A percentile compares a stretch with the other conserved stretches of the same genome.
Conservation (phyloP, 1,284 basidiomycete species). For the Trichosporon inkin region DNA sequence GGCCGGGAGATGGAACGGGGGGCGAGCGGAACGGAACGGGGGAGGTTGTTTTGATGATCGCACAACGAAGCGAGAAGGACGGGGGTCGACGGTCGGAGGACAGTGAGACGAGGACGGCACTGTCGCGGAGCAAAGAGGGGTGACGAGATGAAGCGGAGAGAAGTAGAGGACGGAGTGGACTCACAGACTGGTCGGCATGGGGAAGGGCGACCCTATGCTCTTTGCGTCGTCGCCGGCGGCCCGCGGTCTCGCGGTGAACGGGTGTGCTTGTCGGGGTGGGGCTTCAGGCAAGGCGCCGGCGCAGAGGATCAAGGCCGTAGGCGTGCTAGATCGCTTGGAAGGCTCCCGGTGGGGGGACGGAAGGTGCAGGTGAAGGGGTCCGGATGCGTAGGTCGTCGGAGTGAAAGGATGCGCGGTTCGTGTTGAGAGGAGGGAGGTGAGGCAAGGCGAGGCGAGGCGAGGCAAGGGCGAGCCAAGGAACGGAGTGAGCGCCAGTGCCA, state of each 20-base stretch:
- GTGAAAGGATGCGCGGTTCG: constrained; percentile 10
- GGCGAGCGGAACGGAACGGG: neutral
- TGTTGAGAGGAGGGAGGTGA: neutral
- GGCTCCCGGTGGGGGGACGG: no score
- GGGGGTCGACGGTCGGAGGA: neutral
- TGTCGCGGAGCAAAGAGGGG: neutral
- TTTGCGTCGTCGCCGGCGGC: neutral
- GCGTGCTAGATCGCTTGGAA: no score
- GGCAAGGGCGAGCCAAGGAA: neutral
- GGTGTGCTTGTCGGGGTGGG: no score
- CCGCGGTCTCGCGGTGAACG: no score
- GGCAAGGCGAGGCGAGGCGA: neutral
- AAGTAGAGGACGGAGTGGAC: neutral
- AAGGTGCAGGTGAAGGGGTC: neutral
- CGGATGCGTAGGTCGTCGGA: constrained; percentile 5
- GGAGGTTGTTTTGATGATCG: neutral
- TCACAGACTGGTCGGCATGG: constrained; percentile 6
- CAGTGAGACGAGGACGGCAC: neutral
- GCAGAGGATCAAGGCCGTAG: no score
- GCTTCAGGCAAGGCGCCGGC: no score
- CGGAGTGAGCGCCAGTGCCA: neutral
- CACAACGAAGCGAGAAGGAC: neutral
- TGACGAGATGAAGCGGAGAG: neutral
- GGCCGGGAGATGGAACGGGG: neutral
- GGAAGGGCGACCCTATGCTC: neutral